Evolutionary conservation across 1,284 basidiomycete genomes (phyloP), one percentile per base, ranked within the genome.

Genomic region (Volvariella surrecta): DNA sequence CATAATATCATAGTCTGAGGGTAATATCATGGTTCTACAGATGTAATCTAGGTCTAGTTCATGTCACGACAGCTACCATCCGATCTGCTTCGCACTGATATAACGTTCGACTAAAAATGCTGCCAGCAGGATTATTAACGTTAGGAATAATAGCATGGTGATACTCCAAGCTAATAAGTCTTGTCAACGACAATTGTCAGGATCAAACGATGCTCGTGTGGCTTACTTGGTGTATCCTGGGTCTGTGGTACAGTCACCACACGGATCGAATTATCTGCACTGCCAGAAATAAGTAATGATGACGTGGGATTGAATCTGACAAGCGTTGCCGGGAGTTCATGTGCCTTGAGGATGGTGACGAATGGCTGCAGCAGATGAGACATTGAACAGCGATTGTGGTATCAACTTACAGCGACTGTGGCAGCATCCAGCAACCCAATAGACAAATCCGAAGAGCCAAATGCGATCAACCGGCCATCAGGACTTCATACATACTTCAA

Each of bases 251-350:
- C 76, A 16, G 74, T 74, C 37, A 96, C 76, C 37, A 94, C 68
- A 19, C 95, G 80, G 18, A 98, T 68, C 1, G 86, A 82, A 59
- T 89, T 94, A 63, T 99, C 95, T 3, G 90, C 89, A 54, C 91
- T 92, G 3, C 88, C 93, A 3, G 90, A 92, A 17, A 93, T 75
- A n/a, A 99, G 74, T n/a, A 94, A 53, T 15, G 71, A 78, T 11
- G 84, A 84, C 3, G 79, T 71, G 0, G 91, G 86, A 58, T 87
- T 94, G 69, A 99, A 98, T 45, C 76, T 77, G 45, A 99, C 64
- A 1, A 86, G 82, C 0, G 95, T 99, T 1, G 91, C 80, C 2
- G 96, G 91, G 60, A 99, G 95, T 50, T 93, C 90, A 62, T 99
- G 96, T 0, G 94, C 89, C 60, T 91, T 89, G 39, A 97, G 70